Evolutionary conservation across 1,139 yeast genomes (phyloP), one percentile per base, ranked within the genome.

Genomic region (Diutina pseudorugosa): DNA sequence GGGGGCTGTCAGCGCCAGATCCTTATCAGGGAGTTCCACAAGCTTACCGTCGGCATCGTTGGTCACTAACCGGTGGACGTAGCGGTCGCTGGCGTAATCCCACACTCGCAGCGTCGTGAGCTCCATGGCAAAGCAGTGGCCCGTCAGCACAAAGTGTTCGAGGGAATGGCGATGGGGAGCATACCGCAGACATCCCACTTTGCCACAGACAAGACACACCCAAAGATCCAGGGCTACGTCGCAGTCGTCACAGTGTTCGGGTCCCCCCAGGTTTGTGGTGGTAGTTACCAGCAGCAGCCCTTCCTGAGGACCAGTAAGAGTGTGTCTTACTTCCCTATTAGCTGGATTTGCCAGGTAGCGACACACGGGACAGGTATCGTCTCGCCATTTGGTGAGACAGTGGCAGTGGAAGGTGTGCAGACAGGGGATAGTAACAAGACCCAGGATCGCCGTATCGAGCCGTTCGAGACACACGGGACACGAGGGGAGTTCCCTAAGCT

Each of bases 101-200:
- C 98, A 91, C 1, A 91, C 96, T 51, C 98, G 71, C 56, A 91
- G 94, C 0, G 95, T 80, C 18, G 74, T 71, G 49, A 86, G 72
- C 63, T 90, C 96, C 96, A 91, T 89, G 0, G 96, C 87, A 68
- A 88, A 91, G 62, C 96, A 87, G 65, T 91, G 98, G 2, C 87
- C 85, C 0, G 95, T 83, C 16, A 72, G 72, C 19, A 82, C 78
- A 65, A 81, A 90, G 65, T 91, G 98, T 57, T 83, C 80, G 51
- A 87, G 78, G 0, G 96, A 95, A 68, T 91, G 98, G 53, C 87
- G 91, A 51, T 70, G 72, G 2, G 83, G 81, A 52, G 89, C 87
- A 64, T 91, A 91, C 57, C 98, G 69, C 14, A 96, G 95, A 69
- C 98, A 91, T 0, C 96, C 97, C 30, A 89, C 73, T 57, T 82